Evolutionary conservation across 2,329 filamentous ascomycete genomes (phyloP).

Genomic region (Paecilomyces niveus): DNA sequence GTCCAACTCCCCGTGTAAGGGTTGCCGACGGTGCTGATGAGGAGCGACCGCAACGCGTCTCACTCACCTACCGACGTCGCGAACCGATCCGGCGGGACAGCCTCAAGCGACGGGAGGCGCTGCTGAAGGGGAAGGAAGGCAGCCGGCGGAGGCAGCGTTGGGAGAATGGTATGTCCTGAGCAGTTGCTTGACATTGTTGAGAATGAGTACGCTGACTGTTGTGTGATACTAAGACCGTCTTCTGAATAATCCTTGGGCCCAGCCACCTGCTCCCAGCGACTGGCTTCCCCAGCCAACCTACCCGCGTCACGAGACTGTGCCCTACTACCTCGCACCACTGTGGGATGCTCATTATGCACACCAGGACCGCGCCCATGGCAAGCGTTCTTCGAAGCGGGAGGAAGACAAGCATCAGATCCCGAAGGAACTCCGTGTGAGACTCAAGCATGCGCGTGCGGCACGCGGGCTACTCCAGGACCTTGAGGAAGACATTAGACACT

Average conservation of each 20-base stretch:
- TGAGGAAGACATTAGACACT: constrained; percentile 75
- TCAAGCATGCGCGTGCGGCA: constrained; percentile 74
- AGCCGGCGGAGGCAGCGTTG: constrained; percentile 78
- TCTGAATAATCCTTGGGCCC: constrained; percentile 74
- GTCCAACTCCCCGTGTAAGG: constrained; percentile 23
- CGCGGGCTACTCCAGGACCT: constrained; percentile 74
- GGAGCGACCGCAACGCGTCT: constrained; percentile 16
- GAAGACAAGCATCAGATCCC: constrained; percentile 51
- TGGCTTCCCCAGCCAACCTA: constrained; percentile 79
- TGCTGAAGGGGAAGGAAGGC: constrained; percentile 86
- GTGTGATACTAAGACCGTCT: constrained; percentile 60
- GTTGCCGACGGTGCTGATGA: constrained; percentile 8
- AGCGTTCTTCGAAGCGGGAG: constrained; percentile 26
- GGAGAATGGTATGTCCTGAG: constrained; percentile 71
- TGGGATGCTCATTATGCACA: constrained; percentile 61
- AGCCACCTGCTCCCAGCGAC: constrained; percentile 74
- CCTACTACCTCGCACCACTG: constrained; percentile 80
- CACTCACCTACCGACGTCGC: constrained; percentile 43
- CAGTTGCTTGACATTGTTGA: not conserved
- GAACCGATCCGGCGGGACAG: constrained; percentile 54
- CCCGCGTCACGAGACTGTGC: constrained; percentile 63
- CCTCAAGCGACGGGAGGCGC: constrained; percentile 60
- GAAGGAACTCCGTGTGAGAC: constrained; percentile 68
- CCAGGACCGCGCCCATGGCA: constrained; percentile 28
- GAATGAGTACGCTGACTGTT: constrained; percentile 15